Evolutionary conservation across 768 basidiomycete species (phyloP).

Genomic region (Tulasnella calospora): DNA sequence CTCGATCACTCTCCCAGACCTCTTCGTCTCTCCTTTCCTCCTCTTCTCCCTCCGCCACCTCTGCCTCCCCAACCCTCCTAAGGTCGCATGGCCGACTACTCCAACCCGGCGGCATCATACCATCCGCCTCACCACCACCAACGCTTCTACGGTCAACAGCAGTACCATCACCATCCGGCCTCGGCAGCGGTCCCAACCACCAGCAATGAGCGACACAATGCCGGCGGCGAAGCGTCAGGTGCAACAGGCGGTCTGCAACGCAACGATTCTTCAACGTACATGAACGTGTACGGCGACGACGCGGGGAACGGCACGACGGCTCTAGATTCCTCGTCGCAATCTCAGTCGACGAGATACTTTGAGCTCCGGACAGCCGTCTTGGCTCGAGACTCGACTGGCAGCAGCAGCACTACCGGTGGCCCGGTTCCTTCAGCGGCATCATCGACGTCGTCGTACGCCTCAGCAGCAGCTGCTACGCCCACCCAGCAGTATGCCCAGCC

Average conservation of each 20-base stretch:
- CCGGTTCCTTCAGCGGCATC: neutral
- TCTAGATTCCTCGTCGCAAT: neutral
- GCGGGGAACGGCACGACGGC: neutral
- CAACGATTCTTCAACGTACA: neutral
- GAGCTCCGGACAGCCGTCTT: neutral
- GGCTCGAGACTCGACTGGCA: neutral
- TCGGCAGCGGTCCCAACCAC: neutral
- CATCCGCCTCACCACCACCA: neutral
- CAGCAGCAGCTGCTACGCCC: neutral
- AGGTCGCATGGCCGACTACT: neutral
- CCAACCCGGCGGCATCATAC: neutral
- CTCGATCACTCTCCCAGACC: constrained; percentile 33
- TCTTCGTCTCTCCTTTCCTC: constrained; percentile 30
- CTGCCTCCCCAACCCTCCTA: constrained; percentile 27
- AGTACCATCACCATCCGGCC: constrained; percentile 19
- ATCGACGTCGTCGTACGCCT: neutral
- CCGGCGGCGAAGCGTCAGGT: neutral
- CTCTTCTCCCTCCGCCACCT: constrained; percentile 30
- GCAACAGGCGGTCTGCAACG: neutral
- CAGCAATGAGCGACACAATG: neutral
- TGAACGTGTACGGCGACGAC: constrained; percentile 10
- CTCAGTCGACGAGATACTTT: neutral
- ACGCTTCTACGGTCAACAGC: neutral
- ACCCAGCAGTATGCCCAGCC: neutral
- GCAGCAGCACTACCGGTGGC: neutral